Evolutionary conservation across 208 protist genomes (phyloP), one percentile per base, ranked within the genome.

Genomic region (Trypanosoma boissoni): DNA sequence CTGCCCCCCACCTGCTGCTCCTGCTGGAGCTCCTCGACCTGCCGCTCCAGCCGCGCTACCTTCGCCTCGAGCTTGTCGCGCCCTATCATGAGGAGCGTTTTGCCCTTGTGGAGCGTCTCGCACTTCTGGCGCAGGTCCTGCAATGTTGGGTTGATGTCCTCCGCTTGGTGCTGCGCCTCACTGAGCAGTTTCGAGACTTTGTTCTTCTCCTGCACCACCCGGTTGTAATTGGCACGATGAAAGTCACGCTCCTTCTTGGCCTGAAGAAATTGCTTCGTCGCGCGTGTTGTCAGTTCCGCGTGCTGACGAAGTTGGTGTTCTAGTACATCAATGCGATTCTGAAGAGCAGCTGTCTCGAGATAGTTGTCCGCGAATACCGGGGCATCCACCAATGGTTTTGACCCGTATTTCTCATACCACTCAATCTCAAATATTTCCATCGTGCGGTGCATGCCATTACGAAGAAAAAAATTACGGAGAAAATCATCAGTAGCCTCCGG

Each of bases 401-500:
- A 72, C 9, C 83, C 80, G 32, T 68, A 74, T 37, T 66, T 60
- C 21, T 85, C 80, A 58, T 96, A 97, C 89, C 86, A 97, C 72
- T 95, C 91, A 49, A 75, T 63, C 43, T 97, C 82, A 59, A 97
- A 97, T 31, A 59, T 55, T 20, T 92, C 80, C 58, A 97, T 70
- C 18, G 88, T 96, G 16, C 66, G 51, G 26, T 61, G 68, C 82
- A 97, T 85, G 29, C 74, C 75, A 42, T 93, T 78, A 32, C 90
- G 80, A 3, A 92, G 46, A 23, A 97, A 74, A 59, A 96, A 97
- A 65, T 97, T 97, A 1, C 91, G 77, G 42, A 97, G 74, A 64
- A 92, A 97, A 73, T 97, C 93, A 46, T 96, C 88, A 42, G 92
- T 87, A 23, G 95, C 90, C 66, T 96, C 91, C n/a, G 93, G 93